Evolutionary conservation across 169 alveolate genomes (phyloP), one percentile per base, ranked within the genome.

Genomic region (Eimeria acervulina): DNA sequence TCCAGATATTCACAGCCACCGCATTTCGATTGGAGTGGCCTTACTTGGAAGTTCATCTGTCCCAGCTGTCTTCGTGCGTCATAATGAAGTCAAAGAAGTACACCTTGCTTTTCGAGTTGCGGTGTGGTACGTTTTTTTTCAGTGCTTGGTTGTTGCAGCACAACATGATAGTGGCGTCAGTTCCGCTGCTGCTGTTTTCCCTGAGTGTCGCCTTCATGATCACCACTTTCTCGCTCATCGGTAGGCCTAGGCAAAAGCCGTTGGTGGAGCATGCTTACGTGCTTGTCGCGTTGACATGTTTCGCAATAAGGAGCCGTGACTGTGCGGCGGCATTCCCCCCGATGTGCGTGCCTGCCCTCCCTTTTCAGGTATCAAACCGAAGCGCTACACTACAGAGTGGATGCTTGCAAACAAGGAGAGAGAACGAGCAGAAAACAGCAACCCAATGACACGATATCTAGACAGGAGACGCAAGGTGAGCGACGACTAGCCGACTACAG

Each of bases 381-480:
- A 98, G 96, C 97, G 99, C 31, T 98, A 95, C 96, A 98, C 99
- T 19, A 94, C 97, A 4, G 99, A 98, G 90, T 98, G 99, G 99
- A 97, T 98, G 68, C 98, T 97, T 94, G 99, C 99, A 72, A 96
- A 95, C 85, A 97, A 98, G 96, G 99, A 98, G 96, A 95, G 99
- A 93, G 99, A 97, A 38, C 74, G 98, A 66, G 99, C 99, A 61
- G 99, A 98, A 90, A 98, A 98, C 97, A 97, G 99, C 63, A 98
- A 98, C 96, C 99, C 99, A 0, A 80, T 97, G 90, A 96, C 99
- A 59, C 96, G 99, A 85, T 98, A 98, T 80, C 97, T 98, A 51
- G 98, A 97, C 97, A 88, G 99, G 21, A 93, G 98, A 63, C 96
- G 99, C 91, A 97, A 97, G 55, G 98, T 96, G 87, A 52, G 97